A percentile compares a stretch with the other conserved stretches of the same genome.
These are phyloP conservation scores for Vaccinium vitisidaea DNA, from an alignment of 148 eudicot species.

Conservation along the genomic window DNA sequence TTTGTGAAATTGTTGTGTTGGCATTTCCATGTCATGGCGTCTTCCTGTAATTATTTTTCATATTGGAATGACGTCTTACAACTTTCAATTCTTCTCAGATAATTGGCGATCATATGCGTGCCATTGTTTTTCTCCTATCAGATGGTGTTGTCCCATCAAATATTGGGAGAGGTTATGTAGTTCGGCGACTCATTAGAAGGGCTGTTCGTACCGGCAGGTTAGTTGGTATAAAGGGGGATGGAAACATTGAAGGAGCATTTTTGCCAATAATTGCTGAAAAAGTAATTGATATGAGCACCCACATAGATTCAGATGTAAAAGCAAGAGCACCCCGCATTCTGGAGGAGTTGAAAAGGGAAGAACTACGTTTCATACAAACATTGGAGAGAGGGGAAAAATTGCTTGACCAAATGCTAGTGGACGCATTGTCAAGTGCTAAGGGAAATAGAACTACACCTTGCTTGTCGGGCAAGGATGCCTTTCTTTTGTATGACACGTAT, in stretches of 20 bases:
- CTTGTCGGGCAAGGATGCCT: conserved; percentile 91
- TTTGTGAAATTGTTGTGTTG: not conserved
- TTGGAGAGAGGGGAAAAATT: conserved; percentile 95
- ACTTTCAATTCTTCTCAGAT: conserved; percentile 43
- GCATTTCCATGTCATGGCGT: not conserved
- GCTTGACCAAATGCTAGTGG: conserved; percentile 72
- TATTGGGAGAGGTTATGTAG: conserved; percentile 96
- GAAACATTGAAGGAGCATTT: conserved; percentile 74
- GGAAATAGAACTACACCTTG: conserved; percentile 48
- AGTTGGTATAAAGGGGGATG: conserved; percentile 83
- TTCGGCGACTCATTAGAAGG: conserved; percentile 86
- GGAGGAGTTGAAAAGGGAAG: conserved; percentile 86
- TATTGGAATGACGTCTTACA: not conserved
- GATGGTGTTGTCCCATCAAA: conserved; percentile 93
- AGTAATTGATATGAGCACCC: conserved; percentile 73
- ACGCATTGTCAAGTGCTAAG: conserved; percentile 46
- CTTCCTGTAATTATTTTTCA: not conserved
- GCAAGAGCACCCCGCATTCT: conserved; percentile 59
- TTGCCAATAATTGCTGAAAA: conserved; percentile 72
- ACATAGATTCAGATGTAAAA: conserved; percentile 74
- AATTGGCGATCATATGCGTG: conserved; percentile 96
- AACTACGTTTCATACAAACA: conserved; percentile 78
- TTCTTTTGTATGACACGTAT: conserved; percentile 82
- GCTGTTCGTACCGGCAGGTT: conserved; percentile 86
- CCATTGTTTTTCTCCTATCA: conserved; percentile 87